Evolutionary conservation across 1,139 yeast species (phyloP).

Genomic region (Eremothecium sinecaudum): DNA sequence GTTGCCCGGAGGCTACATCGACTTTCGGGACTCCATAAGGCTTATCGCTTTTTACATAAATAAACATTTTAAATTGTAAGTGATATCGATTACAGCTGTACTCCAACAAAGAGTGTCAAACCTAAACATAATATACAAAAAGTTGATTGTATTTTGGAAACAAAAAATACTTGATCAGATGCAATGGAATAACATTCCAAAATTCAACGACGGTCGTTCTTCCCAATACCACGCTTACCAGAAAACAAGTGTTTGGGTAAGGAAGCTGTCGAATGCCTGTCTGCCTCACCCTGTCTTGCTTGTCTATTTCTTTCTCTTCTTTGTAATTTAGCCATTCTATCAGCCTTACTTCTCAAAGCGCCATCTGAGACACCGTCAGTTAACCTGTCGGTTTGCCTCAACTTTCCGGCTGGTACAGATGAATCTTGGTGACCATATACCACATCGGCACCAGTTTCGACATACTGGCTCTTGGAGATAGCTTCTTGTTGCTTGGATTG

Average conservation of each 20-base stretch:
- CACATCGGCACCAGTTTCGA: constrained; percentile 66
- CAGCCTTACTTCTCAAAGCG: constrained; percentile 76
- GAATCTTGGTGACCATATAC: constrained; percentile 40
- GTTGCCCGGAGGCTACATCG: too few species aligned
- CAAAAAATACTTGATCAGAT: constrained; percentile 1
- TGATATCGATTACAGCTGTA: too few species aligned
- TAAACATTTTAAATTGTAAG: too few species aligned
- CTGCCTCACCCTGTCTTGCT: constrained; percentile 94
- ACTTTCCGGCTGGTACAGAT: constrained; percentile 33
- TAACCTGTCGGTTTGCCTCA: constrained; percentile 69
- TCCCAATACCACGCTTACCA: constrained; percentile 94
- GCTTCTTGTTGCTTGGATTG: constrained; percentile 40
- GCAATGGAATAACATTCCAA: constrained; percentile 1
- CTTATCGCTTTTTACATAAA: too few species aligned
- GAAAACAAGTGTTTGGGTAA: constrained; percentile 89
- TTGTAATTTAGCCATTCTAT: constrained; percentile 75
- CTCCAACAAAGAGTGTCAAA: too few species aligned
- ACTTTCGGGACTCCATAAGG: too few species aligned
- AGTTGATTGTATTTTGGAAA: neutral
- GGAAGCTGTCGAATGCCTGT: constrained; percentile 77
- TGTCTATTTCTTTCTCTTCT: constrained; percentile 89
- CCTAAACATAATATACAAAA: constrained; percentile 2
- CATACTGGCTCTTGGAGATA: constrained; percentile 35
- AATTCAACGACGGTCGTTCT: constrained; percentile 50
- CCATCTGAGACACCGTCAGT: constrained; percentile 81